These are phyloP conservation scores for Penstemon davidsonii DNA, from an alignment of 257 asterid genomes.

Conservation along the genomic window DNA sequence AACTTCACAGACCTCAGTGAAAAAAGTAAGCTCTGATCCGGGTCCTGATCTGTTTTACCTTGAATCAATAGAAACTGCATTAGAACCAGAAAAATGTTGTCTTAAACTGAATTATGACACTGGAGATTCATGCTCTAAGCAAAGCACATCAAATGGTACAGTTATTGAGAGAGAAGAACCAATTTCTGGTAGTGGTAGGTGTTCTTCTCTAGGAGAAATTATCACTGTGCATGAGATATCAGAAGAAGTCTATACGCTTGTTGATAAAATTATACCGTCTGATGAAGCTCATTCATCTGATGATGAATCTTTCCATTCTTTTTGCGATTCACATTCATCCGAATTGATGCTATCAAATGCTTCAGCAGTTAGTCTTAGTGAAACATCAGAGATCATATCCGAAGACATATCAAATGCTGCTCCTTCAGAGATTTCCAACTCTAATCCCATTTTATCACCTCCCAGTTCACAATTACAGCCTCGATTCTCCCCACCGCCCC, in stretches of 20 bases:
- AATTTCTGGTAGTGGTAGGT: constrained; percentile 31
- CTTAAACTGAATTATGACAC: constrained; percentile 33
- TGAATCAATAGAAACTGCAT: constrained; percentile 64
- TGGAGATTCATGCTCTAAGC: constrained; percentile 26
- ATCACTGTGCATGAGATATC: background rate
- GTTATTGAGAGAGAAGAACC: constrained; percentile 22
- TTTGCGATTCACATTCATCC: constrained; percentile 62
- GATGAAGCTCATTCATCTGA: constrained; percentile 51
- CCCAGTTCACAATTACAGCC: background rate
- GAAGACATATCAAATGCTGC: constrained; percentile 29
- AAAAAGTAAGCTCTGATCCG: constrained; percentile 71
- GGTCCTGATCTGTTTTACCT: constrained; percentile 82
- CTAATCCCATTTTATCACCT: background rate
- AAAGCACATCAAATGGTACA: constrained; percentile 25
- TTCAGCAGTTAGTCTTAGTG: constrained; percentile 49
- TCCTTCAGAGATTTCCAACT: background rate
- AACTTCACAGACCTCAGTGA: constrained; percentile 48
- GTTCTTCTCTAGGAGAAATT: constrained; percentile 14
- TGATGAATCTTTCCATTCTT: constrained; percentile 78
- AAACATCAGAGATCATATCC: constrained; percentile 37
- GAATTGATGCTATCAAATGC: constrained; percentile 59
- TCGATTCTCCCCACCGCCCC: constrained; percentile 11
- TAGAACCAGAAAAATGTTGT: constrained; percentile 51
- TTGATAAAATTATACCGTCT: constrained; percentile 25
- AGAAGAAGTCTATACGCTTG: constrained; percentile 36